Percentiles rank a stretch among this genome's conserved stretches.
phyloP scores from a whole-genome alignment of 108 stramenopile genomes.

The Epipyxis sp. region DNA sequence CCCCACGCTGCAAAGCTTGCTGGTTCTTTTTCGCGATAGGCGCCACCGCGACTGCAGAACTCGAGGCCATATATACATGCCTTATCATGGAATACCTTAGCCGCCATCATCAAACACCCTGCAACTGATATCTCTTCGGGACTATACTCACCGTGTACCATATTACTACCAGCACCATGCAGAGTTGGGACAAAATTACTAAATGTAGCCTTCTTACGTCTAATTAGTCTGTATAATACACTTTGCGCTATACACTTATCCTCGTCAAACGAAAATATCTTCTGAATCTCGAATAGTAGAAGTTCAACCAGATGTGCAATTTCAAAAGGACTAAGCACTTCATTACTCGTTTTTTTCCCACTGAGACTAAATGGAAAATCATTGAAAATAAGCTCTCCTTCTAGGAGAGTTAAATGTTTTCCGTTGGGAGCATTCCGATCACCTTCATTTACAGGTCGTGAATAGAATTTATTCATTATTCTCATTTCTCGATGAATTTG shows the following conservation, averaged over 20 bases:
- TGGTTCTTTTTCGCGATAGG: slow-evolving; percentile 13
- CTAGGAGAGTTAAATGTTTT: too few relatives aligned
- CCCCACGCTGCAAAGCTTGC: slow-evolving; percentile 10
- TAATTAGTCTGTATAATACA: background rate
- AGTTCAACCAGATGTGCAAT: slow-evolving; percentile 8
- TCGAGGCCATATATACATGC: slow-evolving; percentile 24
- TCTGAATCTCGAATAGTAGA: background rate
- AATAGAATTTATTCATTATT: slow-evolving; percentile 18
- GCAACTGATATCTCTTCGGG: slow-evolving; percentile 11
- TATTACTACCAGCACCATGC: background rate
- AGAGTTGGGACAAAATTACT: slow-evolving; percentile 9
- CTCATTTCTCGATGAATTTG: background rate
- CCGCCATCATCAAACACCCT: background rate
- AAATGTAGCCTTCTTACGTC: background rate
- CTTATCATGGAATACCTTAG: background rate
- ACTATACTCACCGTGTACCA: background rate
- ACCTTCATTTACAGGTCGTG: background rate
- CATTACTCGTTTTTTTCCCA: too few relatives aligned
- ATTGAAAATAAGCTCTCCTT: too few relatives aligned
- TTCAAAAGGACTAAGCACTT: slow-evolving; percentile 19
- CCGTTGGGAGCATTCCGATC: too few relatives aligned
- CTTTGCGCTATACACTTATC: too few relatives aligned
- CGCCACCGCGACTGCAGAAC: background rate
- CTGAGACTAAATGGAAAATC: slow-evolving; percentile 14
- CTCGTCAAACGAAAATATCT: background rate